Conservation (phyloP, 441 rosid genomes). For the Breynia disticha region DNA sequence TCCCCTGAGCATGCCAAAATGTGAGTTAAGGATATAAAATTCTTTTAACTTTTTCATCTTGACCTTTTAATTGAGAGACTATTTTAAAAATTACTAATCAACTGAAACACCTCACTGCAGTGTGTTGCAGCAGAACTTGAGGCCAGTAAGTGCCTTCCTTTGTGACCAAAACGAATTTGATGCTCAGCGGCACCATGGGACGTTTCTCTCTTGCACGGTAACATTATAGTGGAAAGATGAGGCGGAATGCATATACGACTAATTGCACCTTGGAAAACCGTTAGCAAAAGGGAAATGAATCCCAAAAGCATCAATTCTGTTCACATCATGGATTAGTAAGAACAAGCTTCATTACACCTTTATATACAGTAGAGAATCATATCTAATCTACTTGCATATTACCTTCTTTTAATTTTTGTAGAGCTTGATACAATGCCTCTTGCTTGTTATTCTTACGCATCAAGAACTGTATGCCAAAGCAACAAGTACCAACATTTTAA, state of each 20-base stretch:
- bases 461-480: conserved; percentile 35
- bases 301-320: conserved; percentile 93
- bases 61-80: too few relatives aligned
- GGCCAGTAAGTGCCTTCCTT: conserved; percentile 34
- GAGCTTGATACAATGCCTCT: conserved; percentile 52
- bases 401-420: conserved; percentile 81
- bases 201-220: conserved; percentile 49
- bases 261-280: conserved; percentile 49
- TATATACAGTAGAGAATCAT: too few relatives aligned
- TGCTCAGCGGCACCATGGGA: background rate
- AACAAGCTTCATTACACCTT: too few relatives aligned
- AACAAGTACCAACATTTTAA: background rate
- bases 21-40: background rate
- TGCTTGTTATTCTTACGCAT: conserved; percentile 21
- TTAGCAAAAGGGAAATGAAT: conserved; percentile 67
- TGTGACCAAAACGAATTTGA: too few relatives aligned
- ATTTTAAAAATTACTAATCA: too few relatives aligned
- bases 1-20: conserved; percentile 34
- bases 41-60: too few relatives aligned
- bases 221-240: conserved; percentile 32
- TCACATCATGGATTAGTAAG: background rate
- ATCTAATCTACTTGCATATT: background rate
- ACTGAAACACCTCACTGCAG: conserved; percentile 13
- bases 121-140: conserved; percentile 14
- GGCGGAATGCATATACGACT: conserved; percentile 47